Percentiles rank a stretch among this genome's conserved stretches.
phyloP scores from a whole-genome alignment of 2,329 filamentous ascomycete genomes.

The Fusarium staphyleae region DNA sequence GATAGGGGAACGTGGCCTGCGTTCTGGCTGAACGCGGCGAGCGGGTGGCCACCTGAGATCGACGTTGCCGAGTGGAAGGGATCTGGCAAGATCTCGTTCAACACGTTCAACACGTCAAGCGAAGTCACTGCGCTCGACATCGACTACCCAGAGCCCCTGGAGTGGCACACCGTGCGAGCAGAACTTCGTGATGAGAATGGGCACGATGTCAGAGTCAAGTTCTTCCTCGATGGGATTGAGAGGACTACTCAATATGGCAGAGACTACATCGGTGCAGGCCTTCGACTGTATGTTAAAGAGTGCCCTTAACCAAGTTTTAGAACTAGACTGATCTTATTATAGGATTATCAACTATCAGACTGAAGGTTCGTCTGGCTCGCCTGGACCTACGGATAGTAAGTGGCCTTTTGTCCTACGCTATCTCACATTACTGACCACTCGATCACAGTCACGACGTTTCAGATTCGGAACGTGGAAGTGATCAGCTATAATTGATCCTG shows the following conservation, averaged over 20 bases:
- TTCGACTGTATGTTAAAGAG: conserved; percentile 19
- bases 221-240: conserved; percentile 27
- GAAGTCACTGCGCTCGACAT: conserved; percentile 23
- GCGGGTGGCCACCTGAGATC: conserved; percentile 29
- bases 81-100: conserved; percentile 30
- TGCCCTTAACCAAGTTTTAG: not conserved
- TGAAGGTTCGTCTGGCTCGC: conserved; percentile 25
- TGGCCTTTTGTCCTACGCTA: not conserved
- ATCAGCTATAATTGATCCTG: conserved; percentile 30
- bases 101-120: conserved; percentile 28
- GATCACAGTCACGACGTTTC: conserved; percentile 14
- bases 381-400: conserved; percentile 21
- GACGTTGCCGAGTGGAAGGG: conserved; percentile 33
- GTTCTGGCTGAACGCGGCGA: conserved; percentile 32
- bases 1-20: conserved; percentile 22
- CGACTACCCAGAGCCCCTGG: conserved; percentile 17
- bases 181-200: conserved; percentile 32
- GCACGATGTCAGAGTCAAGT: conserved; percentile 27
- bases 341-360: conserved; percentile 32
- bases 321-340: not conserved
- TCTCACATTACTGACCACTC: not conserved
- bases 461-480: conserved; percentile 26
- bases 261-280: conserved; percentile 23
- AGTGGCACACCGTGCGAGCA: conserved; percentile 30
- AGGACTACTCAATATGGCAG: conserved; percentile 28